A percentile compares a stretch with the other conserved stretches of the same genome.
phyloP scores from a whole-genome alignment of 2,329 filamentous ascomycete genomes.

The Penicillium sp. region DNA sequence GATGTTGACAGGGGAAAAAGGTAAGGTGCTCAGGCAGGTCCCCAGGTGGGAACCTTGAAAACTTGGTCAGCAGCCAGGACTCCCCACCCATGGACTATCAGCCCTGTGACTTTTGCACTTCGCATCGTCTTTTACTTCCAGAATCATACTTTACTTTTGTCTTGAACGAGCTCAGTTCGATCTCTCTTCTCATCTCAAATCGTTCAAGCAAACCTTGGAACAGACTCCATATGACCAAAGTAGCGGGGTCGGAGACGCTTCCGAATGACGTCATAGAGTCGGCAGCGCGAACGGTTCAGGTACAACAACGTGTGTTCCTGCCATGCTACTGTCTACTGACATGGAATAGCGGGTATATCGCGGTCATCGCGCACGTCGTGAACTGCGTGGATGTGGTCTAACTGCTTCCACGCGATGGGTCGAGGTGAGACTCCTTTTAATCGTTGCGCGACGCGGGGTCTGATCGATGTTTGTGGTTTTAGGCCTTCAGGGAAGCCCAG shows the following conservation, averaged over 20 bases:
- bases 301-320: slow-evolving; percentile 5
- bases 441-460: not conserved
- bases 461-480: not conserved
- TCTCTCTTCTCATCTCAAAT: too few relatives aligned
- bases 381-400: slow-evolving; percentile 68
- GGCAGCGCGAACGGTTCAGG: slow-evolving; percentile 24
- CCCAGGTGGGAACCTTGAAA: not conserved
- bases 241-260: not conserved
- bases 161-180: not conserved
- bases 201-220: not conserved
- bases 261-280: slow-evolving; percentile 23
- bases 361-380: slow-evolving; percentile 71
- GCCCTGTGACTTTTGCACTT: not conserved
- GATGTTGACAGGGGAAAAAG: not conserved
- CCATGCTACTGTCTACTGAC: not conserved
- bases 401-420: slow-evolving; percentile 72
- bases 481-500: slow-evolving; percentile 58
- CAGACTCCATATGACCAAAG: not conserved
- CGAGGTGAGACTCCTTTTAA: slow-evolving; percentile 51
- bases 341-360: slow-evolving; percentile 68
- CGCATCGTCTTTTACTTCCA: not conserved
- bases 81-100: not conserved
- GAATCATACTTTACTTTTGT: not conserved
- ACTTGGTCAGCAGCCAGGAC: not conserved
- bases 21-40: not conserved